phyloP scores from a whole-genome alignment of 306 rosid genomes.

The Cyamopsis tetragonoloba region DNA sequence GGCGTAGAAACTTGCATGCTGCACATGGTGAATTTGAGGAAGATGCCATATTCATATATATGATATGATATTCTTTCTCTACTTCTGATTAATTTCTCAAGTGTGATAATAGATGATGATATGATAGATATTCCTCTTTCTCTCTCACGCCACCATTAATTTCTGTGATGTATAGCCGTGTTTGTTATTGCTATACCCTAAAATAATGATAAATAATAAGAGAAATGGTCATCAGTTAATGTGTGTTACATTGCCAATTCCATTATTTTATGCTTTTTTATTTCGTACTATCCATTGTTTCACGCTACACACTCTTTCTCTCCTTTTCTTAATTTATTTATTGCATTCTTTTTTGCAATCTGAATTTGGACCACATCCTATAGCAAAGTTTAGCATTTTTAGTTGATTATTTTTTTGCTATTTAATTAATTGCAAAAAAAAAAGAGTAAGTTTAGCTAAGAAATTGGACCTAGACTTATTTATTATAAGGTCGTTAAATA shows the following conservation, averaged over 20 bases:
- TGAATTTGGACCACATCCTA: not conserved
- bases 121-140: not conserved
- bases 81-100: not conserved
- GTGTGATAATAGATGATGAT: too few species aligned
- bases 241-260: constrained; percentile 40
- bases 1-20: constrained; percentile 92
- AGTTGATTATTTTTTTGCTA: too few species aligned
- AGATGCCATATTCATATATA: constrained; percentile 31
- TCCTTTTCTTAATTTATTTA: constrained; percentile 1
- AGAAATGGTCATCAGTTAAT: constrained; percentile 30
- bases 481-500: too few species aligned
- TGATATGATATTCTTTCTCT: not conserved
- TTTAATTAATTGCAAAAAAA: too few species aligned
- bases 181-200: constrained; percentile 30
- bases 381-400: too few species aligned
- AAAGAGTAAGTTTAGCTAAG: too few species aligned
- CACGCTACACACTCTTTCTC: constrained; percentile 39
- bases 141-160: constrained; percentile 35
- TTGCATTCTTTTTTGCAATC: not conserved
- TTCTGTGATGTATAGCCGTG: constrained; percentile 35
- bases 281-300: constrained; percentile 28
- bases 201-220: constrained; percentile 20
- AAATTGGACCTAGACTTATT: too few species aligned
- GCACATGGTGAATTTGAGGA: constrained; percentile 76
- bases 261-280: constrained; percentile 26